phyloP scores from a whole-genome alignment of 108 stramenopile genomes.

The Skeletonema marinoi region DNA sequence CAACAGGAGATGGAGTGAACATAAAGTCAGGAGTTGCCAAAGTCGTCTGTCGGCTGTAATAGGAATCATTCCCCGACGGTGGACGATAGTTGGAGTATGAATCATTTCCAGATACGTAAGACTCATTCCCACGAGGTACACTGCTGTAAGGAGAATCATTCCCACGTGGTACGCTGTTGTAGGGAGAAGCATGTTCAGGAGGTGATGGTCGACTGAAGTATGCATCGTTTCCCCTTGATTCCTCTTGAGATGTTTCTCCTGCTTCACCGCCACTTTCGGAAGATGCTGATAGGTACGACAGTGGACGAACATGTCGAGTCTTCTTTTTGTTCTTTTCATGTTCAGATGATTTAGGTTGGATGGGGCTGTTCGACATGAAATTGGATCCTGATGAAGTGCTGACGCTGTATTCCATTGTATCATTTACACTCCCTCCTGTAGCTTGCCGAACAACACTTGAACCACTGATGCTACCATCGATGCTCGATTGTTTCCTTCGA shows the following conservation, averaged over 20 bases:
- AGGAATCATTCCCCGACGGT: not conserved
- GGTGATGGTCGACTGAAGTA: not conserved
- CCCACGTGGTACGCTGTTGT: not conserved
- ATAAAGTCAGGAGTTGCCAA: slow-evolving; percentile 2
- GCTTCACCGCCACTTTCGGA: slow-evolving; percentile 9
- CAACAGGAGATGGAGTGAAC: not conserved
- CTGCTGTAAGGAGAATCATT: not conserved
- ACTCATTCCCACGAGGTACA: not conserved
- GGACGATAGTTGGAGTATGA: slow-evolving; percentile 1
- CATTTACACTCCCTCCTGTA: not conserved
- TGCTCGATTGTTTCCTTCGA: slow-evolving; percentile 2
- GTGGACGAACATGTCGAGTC: slow-evolving; percentile 7
- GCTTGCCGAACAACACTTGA: not conserved
- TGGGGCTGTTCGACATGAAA: not conserved
- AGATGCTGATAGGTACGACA: slow-evolving; percentile 30
- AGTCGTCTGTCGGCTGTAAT: not conserved
- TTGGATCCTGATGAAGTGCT: slow-evolving; percentile 3
- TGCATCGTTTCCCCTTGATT: not conserved
- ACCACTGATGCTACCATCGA: not conserved
- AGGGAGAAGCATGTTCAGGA: not conserved
- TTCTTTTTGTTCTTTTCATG: not conserved
- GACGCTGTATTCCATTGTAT: not conserved
- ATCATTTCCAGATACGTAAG: not conserved
- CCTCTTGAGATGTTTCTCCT: slow-evolving; percentile 1
- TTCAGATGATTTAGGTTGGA: not conserved